Percentiles rank a stretch among this genome's conserved stretches.
Evolutionary conservation across 148 eudicot genomes (phyloP).

Genomic region (Rhododendron ferrugineum): DNA sequence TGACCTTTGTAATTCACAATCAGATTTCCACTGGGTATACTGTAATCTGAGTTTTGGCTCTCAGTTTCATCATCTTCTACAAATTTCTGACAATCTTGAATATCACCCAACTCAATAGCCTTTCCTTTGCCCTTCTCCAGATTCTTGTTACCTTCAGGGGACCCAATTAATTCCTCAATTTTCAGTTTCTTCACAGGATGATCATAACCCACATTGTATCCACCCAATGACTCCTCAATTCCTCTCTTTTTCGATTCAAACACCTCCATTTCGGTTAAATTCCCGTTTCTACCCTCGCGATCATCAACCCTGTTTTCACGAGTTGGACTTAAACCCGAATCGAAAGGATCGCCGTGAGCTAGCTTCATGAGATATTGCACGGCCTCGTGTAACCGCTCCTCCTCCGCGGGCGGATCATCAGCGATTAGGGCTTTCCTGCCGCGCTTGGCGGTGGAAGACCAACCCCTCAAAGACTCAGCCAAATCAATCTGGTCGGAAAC

Average conservation of each 20-base stretch:
- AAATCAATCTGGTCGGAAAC: conserved; percentile 12
- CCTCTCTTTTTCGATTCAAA: conserved; percentile 8
- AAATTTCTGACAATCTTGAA: background rate
- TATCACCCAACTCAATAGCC: background rate
- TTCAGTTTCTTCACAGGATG: background rate
- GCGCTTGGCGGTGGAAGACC: conserved; percentile 30
- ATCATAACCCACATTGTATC: background rate
- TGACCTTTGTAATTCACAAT: background rate
- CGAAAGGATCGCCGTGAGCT: conserved; percentile 12
- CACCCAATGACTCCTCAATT: conserved; percentile 6
- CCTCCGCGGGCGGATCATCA: background rate
- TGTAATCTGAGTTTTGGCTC: background rate
- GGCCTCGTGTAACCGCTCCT: conserved; percentile 18
- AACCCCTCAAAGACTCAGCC: conserved; percentile 1
- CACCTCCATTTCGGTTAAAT: conserved; percentile 1
- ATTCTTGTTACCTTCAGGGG: background rate
- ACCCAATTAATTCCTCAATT: conserved; percentile 1
- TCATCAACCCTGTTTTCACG: background rate
- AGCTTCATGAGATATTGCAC: conserved; percentile 22
- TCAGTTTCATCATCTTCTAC: background rate
- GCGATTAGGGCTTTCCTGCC: conserved; percentile 17
- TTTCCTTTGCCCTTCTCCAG: conserved; percentile 1
- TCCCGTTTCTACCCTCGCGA: background rate
- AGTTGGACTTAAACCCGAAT: background rate
- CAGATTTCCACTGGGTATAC: background rate